phyloP scores from a whole-genome alignment of 805 yeast species.

The Jamesozyma lodderae region DNA sequence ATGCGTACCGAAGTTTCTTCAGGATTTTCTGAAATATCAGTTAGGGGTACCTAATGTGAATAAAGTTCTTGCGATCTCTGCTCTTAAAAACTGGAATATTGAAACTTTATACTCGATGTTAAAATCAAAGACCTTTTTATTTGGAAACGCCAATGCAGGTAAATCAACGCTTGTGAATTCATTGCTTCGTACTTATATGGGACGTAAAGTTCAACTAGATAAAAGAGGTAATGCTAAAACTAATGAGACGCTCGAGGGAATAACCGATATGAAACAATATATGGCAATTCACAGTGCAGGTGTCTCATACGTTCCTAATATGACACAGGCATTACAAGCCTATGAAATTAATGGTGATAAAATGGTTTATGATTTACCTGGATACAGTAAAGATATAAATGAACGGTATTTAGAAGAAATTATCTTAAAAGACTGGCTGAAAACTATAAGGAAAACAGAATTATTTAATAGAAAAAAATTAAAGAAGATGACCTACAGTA shows the following conservation, averaged over 20 bases:
- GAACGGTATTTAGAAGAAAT: constrained; percentile 21
- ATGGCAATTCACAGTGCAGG: constrained; percentile 24
- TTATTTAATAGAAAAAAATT: constrained; percentile 26
- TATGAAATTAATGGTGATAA: constrained; percentile 31
- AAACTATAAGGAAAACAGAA: constrained; percentile 28
- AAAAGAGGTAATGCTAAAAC: constrained; percentile 5
- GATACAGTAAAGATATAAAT: constrained; percentile 24
- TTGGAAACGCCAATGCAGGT: constrained; percentile 65
- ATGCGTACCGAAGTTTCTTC: constrained; percentile 27
- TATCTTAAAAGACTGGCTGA: constrained; percentile 24
- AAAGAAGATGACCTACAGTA: constrained; percentile 23
- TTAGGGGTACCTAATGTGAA: constrained; percentile 21
- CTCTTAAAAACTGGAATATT: constrained; percentile 24
- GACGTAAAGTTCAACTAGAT: constrained; percentile 12
- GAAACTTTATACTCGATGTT: constrained; percentile 15
- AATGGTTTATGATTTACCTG: constrained; percentile 34
- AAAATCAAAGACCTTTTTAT: constrained; percentile 35
- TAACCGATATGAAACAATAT: constrained; percentile 4
- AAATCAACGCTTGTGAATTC: constrained; percentile 53
- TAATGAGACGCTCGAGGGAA: constrained; percentile 4
- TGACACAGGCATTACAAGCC: constrained; percentile 48
- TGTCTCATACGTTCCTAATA: constrained; percentile 52
- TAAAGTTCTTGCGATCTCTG: constrained; percentile 22
- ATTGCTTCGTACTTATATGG: constrained; percentile 30
- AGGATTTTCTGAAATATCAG: constrained; percentile 24